Conservation (phyloP, 2,329 filamentous ascomycete genomes). For the Arthrobotrys conoides region DNA sequence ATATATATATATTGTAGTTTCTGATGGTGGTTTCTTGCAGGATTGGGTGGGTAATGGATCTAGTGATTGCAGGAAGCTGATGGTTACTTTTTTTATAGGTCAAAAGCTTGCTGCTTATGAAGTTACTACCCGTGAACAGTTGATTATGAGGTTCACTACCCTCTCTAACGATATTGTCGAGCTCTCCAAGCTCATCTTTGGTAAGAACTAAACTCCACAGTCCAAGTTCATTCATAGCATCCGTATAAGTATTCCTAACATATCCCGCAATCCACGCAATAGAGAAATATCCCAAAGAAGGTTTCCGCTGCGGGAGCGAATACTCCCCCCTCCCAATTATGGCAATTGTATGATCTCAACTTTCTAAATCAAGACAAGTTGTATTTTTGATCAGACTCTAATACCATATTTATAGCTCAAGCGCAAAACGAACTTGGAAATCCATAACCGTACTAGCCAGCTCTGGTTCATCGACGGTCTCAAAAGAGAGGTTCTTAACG, state of each 20-base stretch:
- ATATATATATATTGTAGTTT: no score
- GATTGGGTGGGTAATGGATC: background rate
- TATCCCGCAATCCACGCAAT: background rate
- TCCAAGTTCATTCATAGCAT: background rate
- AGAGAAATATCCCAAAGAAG: background rate
- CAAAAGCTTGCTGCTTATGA: slow-evolving; percentile 13
- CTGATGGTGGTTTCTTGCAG: background rate
- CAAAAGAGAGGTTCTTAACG: slow-evolving; percentile 38
- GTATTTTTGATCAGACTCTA: background rate
- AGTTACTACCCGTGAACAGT: background rate
- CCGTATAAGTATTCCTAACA: background rate
- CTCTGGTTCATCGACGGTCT: slow-evolving; percentile 43
- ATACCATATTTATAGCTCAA: slow-evolving; percentile 17
- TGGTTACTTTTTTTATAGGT: slow-evolving; percentile 1
- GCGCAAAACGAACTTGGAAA: slow-evolving; percentile 14
- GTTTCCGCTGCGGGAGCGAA: background rate
- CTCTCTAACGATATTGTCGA: background rate
- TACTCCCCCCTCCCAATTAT: background rate
- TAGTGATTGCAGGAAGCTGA: background rate
- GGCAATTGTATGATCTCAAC: background rate
- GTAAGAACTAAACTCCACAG: background rate
- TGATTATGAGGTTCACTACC: background rate
- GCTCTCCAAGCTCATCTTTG: background rate
- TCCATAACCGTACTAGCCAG: slow-evolving; percentile 41
- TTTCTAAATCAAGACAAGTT: background rate